These are phyloP conservation scores for Ajuga reptans DNA, from an alignment of 305 asterid genomes.

Conservation along the genomic window DNA sequence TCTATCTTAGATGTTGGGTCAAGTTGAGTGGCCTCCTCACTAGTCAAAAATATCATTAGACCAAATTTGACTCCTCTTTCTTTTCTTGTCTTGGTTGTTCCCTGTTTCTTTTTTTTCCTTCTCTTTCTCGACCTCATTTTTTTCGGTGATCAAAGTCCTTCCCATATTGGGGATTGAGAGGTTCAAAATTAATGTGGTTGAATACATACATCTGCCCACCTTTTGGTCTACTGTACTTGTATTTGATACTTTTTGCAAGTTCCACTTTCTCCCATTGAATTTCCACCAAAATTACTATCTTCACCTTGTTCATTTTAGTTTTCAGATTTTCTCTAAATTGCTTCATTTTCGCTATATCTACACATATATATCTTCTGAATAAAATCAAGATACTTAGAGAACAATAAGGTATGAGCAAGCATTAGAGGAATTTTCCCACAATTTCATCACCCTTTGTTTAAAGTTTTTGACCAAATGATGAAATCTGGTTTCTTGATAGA, in stretches of 20 bases:
- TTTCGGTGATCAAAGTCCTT: constrained; percentile 16
- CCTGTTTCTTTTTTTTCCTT: constrained; percentile 15
- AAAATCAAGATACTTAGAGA: neutral
- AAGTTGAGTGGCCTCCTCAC: constrained; percentile 48
- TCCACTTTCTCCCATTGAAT: constrained; percentile 23
- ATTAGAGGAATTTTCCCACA: constrained; percentile 13
- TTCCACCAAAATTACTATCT: constrained; percentile 5
- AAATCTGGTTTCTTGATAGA: constrained; percentile 27
- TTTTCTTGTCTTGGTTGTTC: constrained; percentile 41
- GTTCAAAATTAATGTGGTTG: constrained; percentile 26
- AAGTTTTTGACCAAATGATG: constrained; percentile 33
- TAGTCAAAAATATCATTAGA: constrained; percentile 44
- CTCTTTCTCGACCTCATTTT: constrained; percentile 22
- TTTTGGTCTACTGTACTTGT: constrained; percentile 35
- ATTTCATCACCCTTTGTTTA: constrained; percentile 19
- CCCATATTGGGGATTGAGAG: constrained; percentile 13
- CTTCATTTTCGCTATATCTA: neutral
- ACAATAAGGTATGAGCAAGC: constrained; percentile 17
- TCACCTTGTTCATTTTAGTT: neutral
- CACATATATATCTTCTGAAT: neutral
- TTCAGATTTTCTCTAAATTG: too few relatives aligned
- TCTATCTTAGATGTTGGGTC: constrained; percentile 40
- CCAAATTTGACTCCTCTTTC: constrained; percentile 44
- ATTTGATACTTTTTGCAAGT: constrained; percentile 17
- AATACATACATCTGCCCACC: constrained; percentile 31